Conservation (phyloP, 2,329 filamentous ascomycete genomes). For the Verticillium longisporum region DNA sequence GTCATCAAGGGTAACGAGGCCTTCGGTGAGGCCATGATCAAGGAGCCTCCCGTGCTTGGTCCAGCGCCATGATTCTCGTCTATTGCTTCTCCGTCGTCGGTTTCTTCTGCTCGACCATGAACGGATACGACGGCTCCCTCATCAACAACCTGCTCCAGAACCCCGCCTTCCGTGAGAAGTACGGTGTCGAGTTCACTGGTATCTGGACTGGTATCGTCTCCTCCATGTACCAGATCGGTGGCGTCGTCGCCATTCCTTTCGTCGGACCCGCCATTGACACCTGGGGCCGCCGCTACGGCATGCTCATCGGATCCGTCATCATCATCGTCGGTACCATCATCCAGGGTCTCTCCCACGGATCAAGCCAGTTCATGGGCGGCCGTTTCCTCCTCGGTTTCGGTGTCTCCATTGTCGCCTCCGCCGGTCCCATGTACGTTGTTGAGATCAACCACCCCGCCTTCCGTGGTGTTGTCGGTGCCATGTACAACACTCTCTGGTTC, state of each 20-base stretch:
- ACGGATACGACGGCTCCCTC: constrained; percentile 44
- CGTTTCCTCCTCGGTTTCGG: constrained; percentile 51
- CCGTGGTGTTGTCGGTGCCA: constrained; percentile 53
- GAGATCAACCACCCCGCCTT: constrained; percentile 58
- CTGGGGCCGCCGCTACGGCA: constrained; percentile 39
- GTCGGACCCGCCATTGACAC: constrained; percentile 40
- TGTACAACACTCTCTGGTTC: constrained; percentile 29
- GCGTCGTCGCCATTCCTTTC: constrained; percentile 39
- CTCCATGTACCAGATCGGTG: constrained; percentile 44
- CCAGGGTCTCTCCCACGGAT: constrained; percentile 24
- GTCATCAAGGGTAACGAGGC: constrained; percentile 44
- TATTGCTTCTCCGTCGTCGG: constrained; percentile 38
- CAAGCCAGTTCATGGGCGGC: constrained; percentile 48
- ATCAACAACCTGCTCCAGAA: constrained; percentile 42
- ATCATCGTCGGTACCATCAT: constrained; percentile 30
- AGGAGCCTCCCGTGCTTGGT: constrained; percentile 39
- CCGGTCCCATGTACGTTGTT: constrained; percentile 56
- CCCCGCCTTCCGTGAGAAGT: constrained; percentile 30
- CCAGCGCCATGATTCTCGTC: constrained; percentile 28
- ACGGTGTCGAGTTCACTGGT: constrained; percentile 32
- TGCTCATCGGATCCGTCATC: constrained; percentile 34
- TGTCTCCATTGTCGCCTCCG: constrained; percentile 50
- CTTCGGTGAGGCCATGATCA: constrained; percentile 46
- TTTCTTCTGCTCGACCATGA: constrained; percentile 44
- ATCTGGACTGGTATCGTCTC: constrained; percentile 40